These are phyloP conservation scores for Talaromyces sp. DNA, from an alignment of 2,329 filamentous ascomycete genomes.

Conservation along the genomic window DNA sequence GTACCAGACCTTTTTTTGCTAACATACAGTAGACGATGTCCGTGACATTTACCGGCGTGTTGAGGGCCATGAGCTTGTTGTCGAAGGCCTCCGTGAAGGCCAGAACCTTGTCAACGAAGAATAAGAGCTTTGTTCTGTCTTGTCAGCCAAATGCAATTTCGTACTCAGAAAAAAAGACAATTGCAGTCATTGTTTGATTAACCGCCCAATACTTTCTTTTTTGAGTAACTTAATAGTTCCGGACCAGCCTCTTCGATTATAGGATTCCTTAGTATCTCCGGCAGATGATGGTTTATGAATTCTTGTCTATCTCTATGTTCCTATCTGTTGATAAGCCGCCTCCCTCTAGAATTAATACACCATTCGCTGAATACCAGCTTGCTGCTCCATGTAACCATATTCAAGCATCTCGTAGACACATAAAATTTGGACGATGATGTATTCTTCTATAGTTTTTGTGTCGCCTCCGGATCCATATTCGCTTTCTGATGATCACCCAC, in stretches of 20 bases:
- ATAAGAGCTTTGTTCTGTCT: conserved; percentile 30
- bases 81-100: conserved; percentile 76
- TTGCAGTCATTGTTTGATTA: not conserved
- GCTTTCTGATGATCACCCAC: conserved; percentile 61
- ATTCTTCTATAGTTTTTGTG: conserved; percentile 19
- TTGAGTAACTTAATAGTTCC: not conserved
- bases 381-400: not conserved
- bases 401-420: not conserved
- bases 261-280: not conserved
- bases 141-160: not conserved
- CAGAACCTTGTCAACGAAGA: conserved; percentile 65
- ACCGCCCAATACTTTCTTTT: not conserved
- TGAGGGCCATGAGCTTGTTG: conserved; percentile 74
- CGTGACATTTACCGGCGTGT: conserved; percentile 85
- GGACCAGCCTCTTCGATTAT: not conserved
- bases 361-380: not conserved
- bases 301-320: conserved; percentile 3
- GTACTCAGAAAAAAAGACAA: not conserved
- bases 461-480: conserved; percentile 48
- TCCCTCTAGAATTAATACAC: conserved; percentile 5
- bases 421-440: not conserved
- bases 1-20: not conserved
- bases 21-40: conserved; percentile 65
- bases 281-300: not conserved
- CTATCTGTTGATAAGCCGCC: conserved; percentile 5